phyloP scores from a whole-genome alignment of 2,329 filamentous ascomycete genomes.

The Gremmenia infestans region DNA sequence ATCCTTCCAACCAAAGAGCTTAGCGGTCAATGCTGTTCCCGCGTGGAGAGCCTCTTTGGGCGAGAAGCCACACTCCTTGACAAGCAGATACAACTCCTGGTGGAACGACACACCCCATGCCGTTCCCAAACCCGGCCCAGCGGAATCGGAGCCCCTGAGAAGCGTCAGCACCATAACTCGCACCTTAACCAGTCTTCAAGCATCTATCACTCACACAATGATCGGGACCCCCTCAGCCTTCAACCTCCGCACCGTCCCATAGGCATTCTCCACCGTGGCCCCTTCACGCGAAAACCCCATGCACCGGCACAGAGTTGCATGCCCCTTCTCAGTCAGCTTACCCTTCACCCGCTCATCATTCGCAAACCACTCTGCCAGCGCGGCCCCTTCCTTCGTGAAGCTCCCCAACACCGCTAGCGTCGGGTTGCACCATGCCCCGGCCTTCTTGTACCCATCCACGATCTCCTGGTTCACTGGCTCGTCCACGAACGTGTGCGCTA shows the following conservation, averaged over 20 bases:
- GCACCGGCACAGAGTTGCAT: not conserved
- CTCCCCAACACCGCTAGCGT: slow-evolving; percentile 2
- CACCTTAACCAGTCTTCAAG: not conserved
- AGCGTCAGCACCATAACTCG: not conserved
- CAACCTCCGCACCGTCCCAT: slow-evolving; percentile 1
- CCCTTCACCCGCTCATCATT: not conserved
- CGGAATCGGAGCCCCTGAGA: slow-evolving; percentile 4
- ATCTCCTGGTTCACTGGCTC: slow-evolving; percentile 12
- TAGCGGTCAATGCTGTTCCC: slow-evolving; percentile 21
- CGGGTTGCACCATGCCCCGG: slow-evolving; percentile 1
- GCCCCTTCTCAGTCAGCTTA: not conserved
- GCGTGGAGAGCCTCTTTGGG: slow-evolving; percentile 26
- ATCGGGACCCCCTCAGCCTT: slow-evolving; percentile 3
- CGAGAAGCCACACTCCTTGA: slow-evolving; percentile 22
- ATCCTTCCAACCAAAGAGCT: slow-evolving; percentile 19
- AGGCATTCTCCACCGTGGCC: slow-evolving; percentile 1
- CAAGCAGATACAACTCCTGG: slow-evolving; percentile 26
- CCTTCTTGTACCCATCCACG: slow-evolving; percentile 2
- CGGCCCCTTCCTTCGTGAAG: slow-evolving; percentile 2
- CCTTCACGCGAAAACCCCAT: not conserved
- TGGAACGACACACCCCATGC: slow-evolving; percentile 19
- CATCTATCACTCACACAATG: slow-evolving; percentile 2
- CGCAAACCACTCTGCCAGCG: not conserved
- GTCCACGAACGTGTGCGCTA: slow-evolving; percentile 32
- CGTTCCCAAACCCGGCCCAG: slow-evolving; percentile 1